phyloP scores from a whole-genome alignment of 129 eudicot genomes.

The Dittrichia graveolens region DNA sequence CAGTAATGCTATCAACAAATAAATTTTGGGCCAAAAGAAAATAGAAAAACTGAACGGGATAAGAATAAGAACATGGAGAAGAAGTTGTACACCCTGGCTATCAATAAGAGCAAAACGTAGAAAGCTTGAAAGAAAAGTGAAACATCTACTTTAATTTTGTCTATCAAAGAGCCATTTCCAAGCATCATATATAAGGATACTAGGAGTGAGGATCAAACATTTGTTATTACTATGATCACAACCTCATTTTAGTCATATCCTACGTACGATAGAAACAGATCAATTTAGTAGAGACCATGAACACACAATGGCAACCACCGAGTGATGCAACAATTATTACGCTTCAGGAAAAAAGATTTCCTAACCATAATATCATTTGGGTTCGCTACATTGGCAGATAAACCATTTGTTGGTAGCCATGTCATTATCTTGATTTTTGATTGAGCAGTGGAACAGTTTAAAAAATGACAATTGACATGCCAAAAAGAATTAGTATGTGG shows the following conservation, averaged over 20 bases:
- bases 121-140: neutral
- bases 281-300: neutral
- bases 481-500: neutral
- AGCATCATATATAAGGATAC: neutral
- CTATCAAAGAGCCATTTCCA: slow-evolving; percentile 4
- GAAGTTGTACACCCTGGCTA: neutral
- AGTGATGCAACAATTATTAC: neutral
- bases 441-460: neutral
- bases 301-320: neutral
- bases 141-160: neutral
- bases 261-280: neutral
- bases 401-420: neutral
- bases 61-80: neutral
- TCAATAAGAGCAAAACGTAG: neutral
- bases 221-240: slow-evolving; percentile 5
- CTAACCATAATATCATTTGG: neutral
- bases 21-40: neutral
- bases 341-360: neutral
- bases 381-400: neutral
- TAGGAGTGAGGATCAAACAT: neutral
- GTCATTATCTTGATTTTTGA: slow-evolving; percentile 4
- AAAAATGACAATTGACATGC: neutral
- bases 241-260: neutral
- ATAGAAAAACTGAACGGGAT: neutral
- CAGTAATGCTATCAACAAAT: neutral